Conservation (phyloP, 441 rosid genomes). For the Flueggea neowawraea region DNA sequence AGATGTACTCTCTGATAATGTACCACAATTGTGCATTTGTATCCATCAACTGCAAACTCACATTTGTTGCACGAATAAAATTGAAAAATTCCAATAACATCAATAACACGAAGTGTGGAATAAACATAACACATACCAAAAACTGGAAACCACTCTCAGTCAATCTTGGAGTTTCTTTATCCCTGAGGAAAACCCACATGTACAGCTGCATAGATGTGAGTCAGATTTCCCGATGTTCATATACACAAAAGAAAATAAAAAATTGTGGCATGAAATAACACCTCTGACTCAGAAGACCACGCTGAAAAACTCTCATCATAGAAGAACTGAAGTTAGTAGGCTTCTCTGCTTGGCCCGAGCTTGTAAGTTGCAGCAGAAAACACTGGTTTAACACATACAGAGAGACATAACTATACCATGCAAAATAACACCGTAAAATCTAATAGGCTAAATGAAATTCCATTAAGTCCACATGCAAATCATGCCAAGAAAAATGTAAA, state of each 20-base stretch:
- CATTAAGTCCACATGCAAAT: conserved; percentile 6
- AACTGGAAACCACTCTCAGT: conserved; percentile 98
- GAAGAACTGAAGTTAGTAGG: conserved; percentile 74
- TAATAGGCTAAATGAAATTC: neutral
- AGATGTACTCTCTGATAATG: conserved; percentile 91
- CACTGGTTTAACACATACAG: conserved; percentile 45
- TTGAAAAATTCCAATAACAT: conserved; percentile 18
- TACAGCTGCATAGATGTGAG: conserved; percentile 3
- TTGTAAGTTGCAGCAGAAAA: conserved; percentile 91
- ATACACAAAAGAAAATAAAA: neutral
- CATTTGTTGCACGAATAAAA: conserved; percentile 13
- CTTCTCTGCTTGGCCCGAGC: conserved; percentile 70
- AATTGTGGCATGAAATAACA: conserved; percentile 14
- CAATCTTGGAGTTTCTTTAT: conserved; percentile 73
- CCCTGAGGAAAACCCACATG: conserved; percentile 39
- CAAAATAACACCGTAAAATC: neutral
- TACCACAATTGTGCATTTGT: conserved; percentile 99
- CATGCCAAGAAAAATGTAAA: conserved; percentile 11
- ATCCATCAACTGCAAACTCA: conserved; percentile 79
- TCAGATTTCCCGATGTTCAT: conserved; percentile 6
- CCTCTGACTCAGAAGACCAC: conserved; percentile 88
- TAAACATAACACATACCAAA: conserved; percentile 57
- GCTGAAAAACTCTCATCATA: conserved; percentile 85
- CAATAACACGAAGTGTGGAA: conserved; percentile 16
- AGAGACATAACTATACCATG: conserved; percentile 18